These are phyloP conservation scores for Aurantiochytrium sp. DNA, from an alignment of 108 stramenopile genomes.

Conservation along the genomic window DNA sequence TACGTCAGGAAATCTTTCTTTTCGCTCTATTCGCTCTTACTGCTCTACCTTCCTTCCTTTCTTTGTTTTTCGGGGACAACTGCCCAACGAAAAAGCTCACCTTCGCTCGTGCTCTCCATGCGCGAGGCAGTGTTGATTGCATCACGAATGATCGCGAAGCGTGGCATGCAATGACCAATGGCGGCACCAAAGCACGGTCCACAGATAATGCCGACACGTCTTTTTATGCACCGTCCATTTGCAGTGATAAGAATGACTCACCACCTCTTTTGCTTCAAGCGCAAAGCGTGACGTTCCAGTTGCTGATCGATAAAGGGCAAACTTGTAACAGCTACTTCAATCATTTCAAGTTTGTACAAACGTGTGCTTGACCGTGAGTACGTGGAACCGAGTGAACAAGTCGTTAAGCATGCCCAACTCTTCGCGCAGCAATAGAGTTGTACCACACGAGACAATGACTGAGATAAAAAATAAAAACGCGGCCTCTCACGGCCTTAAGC, in stretches of 20 bases:
- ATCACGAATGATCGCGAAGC: conserved; percentile 53
- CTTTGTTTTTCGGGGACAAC: background rate
- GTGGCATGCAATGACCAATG: conserved; percentile 42
- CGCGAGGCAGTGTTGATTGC: conserved; percentile 52
- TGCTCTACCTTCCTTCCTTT: background rate
- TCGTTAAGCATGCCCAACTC: conserved; percentile 48
- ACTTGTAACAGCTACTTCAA: conserved; percentile 26
- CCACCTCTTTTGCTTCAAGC: conserved; percentile 30
- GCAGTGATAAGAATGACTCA: conserved; percentile 17
- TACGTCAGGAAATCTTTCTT: background rate
- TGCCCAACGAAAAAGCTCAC: background rate
- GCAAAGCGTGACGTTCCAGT: conserved; percentile 28
- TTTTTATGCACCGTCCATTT: conserved; percentile 27
- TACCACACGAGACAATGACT: conserved; percentile 31
- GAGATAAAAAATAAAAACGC: conserved; percentile 36
- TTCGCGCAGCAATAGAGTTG: conserved; percentile 34
- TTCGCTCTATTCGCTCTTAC: background rate
- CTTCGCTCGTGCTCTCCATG: conserved; percentile 49
- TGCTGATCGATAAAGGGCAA: background rate
- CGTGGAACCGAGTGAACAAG: conserved; percentile 45
- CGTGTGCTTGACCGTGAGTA: conserved; percentile 18
- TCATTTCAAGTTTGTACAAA: conserved; percentile 59
- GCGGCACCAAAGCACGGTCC: conserved; percentile 52
- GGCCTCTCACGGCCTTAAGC: background rate
- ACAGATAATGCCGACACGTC: conserved; percentile 44